Base-by-base conservation (phyloP, 148 eudicot species). In the Fagopyrum homotropicum region DNA sequence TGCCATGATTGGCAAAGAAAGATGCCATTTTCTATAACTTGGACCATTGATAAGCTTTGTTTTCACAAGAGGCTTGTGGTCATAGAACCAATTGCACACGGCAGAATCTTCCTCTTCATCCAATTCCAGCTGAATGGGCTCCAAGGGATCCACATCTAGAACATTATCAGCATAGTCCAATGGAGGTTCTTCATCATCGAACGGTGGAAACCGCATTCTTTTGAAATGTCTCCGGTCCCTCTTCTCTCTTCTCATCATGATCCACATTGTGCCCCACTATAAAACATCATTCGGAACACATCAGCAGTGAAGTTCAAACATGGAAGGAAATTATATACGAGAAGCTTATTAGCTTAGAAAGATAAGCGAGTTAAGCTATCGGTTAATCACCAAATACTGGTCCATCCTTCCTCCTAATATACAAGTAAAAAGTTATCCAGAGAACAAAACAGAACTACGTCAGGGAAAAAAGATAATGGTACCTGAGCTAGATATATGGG, bases 261-360 rank as follows among this genome's bases (percentile, higher is more conserved):
- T 96, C 99, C 99, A 96, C 99, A 96, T 96, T 7, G 98, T 86
- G 73, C 99, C 99, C 99, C 99, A 96, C 92, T 95, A 81, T 45
- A 72, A 75, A 72, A 26, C 56, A 61, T 4, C 15, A 76, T 19
- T 30, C 40, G 40, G 40, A 35, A 35, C 40, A 35, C 40, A 35
- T 35, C 40, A 35, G 40, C 40, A 35, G 3, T 35, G 3, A 35
- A 35, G 40, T 35, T 35, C 40, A 35, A 35, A 35, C 40, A 35
- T 35, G 40, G 40, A 1, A 35, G 3, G 40, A 35, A 35, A 35
- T 35, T 35, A 35, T 35, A 35, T 35, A 35, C 40, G 2, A 35
- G 40, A 35, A 35, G 40, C 2, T 35, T 35, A 35, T 35, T 35
- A 14, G 71, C 71, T 40, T 40, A 40, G 0, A 66, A 43, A 63